phyloP scores from a whole-genome alignment of 2,329 filamentous ascomycete genomes.

The Sphaerulina vaccinii region DNA sequence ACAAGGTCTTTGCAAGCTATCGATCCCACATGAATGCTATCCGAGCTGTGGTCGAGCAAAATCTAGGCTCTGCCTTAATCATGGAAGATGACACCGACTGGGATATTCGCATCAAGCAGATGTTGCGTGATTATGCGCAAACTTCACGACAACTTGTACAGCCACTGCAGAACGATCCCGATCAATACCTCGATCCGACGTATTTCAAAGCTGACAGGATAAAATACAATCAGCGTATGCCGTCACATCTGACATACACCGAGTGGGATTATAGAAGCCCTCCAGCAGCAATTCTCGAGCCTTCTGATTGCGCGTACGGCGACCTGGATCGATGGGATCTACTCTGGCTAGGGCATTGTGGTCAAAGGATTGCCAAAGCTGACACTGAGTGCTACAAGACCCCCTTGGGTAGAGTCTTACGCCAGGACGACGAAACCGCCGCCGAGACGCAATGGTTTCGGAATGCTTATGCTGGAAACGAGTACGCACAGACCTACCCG shows the following conservation, averaged over 20 bases:
- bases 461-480: not conserved
- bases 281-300: slow-evolving; percentile 13
- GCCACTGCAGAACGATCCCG: too few species aligned
- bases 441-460: not conserved
- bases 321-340: slow-evolving; percentile 38
- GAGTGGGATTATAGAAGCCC: slow-evolving; percentile 14
- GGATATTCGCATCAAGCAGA: slow-evolving; percentile 44
- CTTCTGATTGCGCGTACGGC: slow-evolving; percentile 38
- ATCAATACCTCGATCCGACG: not conserved
- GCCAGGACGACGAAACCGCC: not conserved
- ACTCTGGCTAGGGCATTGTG: slow-evolving; percentile 37
- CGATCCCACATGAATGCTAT: slow-evolving; percentile 4
- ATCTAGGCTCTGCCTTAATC: slow-evolving; percentile 41
- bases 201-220: not conserved
- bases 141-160: slow-evolving; percentile 26
- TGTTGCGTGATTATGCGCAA: slow-evolving; percentile 37
- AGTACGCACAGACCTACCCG: slow-evolving; percentile 8
- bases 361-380: not conserved
- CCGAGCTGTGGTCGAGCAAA: slow-evolving; percentile 34
- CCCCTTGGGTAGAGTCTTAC: slow-evolving; percentile 14
- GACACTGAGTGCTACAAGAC: slow-evolving; percentile 3
- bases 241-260: slow-evolving; percentile 9
- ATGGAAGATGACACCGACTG: slow-evolving; percentile 48
- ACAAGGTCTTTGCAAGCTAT: not conserved
- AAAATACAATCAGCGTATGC: not conserved